Base-by-base conservation (phyloP, 1,284 basidiomycete species). In the Austropuccinia psidii region DNA sequence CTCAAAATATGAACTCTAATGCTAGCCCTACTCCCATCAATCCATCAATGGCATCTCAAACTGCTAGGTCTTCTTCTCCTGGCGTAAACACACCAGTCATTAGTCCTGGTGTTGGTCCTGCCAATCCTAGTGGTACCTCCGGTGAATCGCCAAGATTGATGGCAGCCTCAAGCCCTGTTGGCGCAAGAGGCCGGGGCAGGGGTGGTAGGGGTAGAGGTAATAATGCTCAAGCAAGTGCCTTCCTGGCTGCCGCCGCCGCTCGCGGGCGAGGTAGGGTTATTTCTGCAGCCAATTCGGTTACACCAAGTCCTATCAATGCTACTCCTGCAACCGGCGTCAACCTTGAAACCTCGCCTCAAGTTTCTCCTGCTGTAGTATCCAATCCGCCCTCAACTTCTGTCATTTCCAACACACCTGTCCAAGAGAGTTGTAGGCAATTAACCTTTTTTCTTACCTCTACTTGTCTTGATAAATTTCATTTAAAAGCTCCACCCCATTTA, bases 211-310 rank as follows among this genome's bases (percentile, higher is more conserved):
- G 60, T 31, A 47, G 61, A 41, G 60, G 69, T 3, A 60, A 60
- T 35, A 64, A 47, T 43, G 55, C 58, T 15, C 70, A 61, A 41
- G 61, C 70, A 13, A 73, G 70, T 65, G 70, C 70, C 8, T 73
- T 73, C 24, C 33, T 73, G 39, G 70, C 70, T 52, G 70, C 70
- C 27, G 70, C 70, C 43, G 70, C 70, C 49, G 70, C 70, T 29
- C 58, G 70, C 11, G 70, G 70, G 41, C 47, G 70, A n/a, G 70
- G 70, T n/a, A 60, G 70, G 27, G 70, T 55, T 5, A 52, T 73
- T 13, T 54, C 70, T 33, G 57, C 58, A 35, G 35, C 57, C 2
- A 39, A 27, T 27, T 50, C 57, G 5, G 58, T 37, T 13, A 64
- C 52, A 1, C 65, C 65, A 11, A 33, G 29, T n/a, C 47, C 58